Percentiles rank a stretch among this genome's conserved stretches.
Evolutionary conservation across 140 eudicot species (phyloP).

Genomic region (Bidens hawaiensis): DNA sequence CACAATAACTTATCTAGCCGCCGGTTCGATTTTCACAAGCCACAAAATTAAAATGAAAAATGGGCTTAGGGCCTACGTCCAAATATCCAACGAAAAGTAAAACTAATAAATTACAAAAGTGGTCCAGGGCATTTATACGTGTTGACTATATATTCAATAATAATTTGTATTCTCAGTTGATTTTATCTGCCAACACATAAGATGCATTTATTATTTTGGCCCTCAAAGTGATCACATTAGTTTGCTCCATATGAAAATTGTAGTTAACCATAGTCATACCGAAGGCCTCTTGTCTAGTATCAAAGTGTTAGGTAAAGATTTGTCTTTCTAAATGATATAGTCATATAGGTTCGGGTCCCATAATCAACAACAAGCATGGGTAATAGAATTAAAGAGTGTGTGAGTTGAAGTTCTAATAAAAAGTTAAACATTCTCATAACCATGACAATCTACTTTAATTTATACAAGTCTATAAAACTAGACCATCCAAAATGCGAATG

Average conservation of each 20-base stretch:
- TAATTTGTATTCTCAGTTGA: background rate
- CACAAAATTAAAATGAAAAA: background rate
- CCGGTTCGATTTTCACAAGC: background rate
- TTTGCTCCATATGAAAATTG: background rate
- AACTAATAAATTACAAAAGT: background rate
- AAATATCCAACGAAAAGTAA: background rate
- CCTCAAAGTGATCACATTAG: background rate
- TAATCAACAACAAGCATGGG: too few relatives aligned
- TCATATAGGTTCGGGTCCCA: too few relatives aligned
- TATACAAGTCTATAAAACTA: background rate
- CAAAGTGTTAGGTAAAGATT: too few relatives aligned
- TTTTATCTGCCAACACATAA: background rate
- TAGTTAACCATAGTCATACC: too few relatives aligned
- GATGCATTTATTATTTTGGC: background rate
- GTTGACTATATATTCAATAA: background rate
- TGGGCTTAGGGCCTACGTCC: background rate
- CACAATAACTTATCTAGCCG: background rate
- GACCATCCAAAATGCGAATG: too few relatives aligned
- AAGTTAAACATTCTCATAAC: too few relatives aligned
- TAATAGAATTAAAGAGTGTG: too few relatives aligned
- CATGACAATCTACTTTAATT: background rate
- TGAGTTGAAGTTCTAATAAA: too few relatives aligned
- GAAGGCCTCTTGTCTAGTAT: too few relatives aligned
- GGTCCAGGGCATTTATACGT: background rate
- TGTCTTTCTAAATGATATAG: too few relatives aligned